phyloP scores from a whole-genome alignment of 208 protist species.

The Leishmania arabica region DNA sequence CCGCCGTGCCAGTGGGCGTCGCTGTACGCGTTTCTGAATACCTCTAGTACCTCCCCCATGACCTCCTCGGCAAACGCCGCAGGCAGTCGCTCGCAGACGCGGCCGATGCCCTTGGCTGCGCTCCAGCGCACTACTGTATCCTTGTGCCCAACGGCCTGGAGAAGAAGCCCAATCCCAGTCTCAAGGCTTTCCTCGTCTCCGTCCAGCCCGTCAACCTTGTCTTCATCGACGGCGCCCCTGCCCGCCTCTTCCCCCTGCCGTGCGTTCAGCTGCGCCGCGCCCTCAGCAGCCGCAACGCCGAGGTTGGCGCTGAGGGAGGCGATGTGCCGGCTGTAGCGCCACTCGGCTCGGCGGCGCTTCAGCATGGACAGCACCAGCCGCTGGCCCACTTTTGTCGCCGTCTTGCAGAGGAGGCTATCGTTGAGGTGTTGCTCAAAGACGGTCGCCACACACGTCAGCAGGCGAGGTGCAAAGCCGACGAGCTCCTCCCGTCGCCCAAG shows the following conservation, averaged over 20 bases:
- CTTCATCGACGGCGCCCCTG: constrained; percentile 29
- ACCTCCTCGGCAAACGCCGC: constrained; percentile 90
- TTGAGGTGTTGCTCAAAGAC: constrained; percentile 30
- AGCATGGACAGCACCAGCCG: constrained; percentile 91
- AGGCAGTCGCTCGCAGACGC: constrained; percentile 93
- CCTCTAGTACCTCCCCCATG: constrained; percentile 76
- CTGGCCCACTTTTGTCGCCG: constrained; percentile 90
- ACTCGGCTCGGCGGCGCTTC: constrained; percentile 78
- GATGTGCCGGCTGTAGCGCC: constrained; percentile 89
- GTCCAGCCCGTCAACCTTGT: constrained; percentile 45
- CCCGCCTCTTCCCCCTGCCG: constrained; percentile 3
- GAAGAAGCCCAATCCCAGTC: constrained; percentile 68
- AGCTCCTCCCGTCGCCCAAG: constrained; percentile 90
- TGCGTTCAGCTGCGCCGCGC: background rate
- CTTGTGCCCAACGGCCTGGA: constrained; percentile 79
- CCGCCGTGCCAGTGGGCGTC: constrained; percentile 96
- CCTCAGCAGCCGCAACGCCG: constrained; percentile 11
- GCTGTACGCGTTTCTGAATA: constrained; percentile 65
- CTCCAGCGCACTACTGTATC: constrained; percentile 97
- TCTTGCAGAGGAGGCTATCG: constrained; percentile 86
- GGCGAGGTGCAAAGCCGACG: constrained; percentile 46
- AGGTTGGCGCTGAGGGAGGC: constrained; percentile 78
- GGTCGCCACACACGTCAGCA: constrained; percentile 48
- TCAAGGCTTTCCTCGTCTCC: constrained; percentile 78
- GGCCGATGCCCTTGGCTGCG: constrained; percentile 96